Evolutionary conservation across 257 asterid species (phyloP), one percentile per base, ranked within the genome.

Genomic region (Thymus mandschuricus): DNA sequence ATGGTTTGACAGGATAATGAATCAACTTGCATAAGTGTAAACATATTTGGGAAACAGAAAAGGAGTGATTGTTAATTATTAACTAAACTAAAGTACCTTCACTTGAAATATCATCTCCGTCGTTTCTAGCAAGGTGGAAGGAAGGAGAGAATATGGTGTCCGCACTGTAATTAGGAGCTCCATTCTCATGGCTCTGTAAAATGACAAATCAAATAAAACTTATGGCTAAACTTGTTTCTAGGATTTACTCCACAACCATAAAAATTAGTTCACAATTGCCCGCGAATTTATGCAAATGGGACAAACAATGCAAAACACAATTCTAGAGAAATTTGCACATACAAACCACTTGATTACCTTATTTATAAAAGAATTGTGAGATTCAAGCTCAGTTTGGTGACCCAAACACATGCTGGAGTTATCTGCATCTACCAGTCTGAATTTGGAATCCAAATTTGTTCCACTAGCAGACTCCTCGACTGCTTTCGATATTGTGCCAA

Each of bases 131-230:
- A 70, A 76, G 73, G 77, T 88, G 97, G 69, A 88, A 94, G 71
- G 90, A 79, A 10, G 97, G 99, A 73, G 99, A 95, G 84, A 95
- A 95, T 79, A 95, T 86, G 79, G 97, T 87, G 15, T 80, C 95
- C 29, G 76, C 71, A 51, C 21, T 82, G 63, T 77, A 81, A 77
- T 79, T 68, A 70, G 70, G 73, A 51, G 75, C 64, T 80, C 70
- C 86, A 80, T 78, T 79, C 34, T 79, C 83, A 71, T 65, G 83
- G 28, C 72, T 85, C 99, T 95, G 74, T 55, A 77, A 33, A 66
- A 69, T 71, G 70, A 70, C 69, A 74, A 79, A 62, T 30, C 52
- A 52, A 74, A 65, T 67, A 66, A 61, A 58, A 70, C 66, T 64
- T 54, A 67, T 57, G 44, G 60, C 33, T 48, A 72, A 71, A 70